Percentiles rank a stretch among this genome's conserved stretches.
These are phyloP conservation scores for Irpex lacteus DNA, from an alignment of 1,284 basidiomycete genomes.

Conservation along the genomic window DNA sequence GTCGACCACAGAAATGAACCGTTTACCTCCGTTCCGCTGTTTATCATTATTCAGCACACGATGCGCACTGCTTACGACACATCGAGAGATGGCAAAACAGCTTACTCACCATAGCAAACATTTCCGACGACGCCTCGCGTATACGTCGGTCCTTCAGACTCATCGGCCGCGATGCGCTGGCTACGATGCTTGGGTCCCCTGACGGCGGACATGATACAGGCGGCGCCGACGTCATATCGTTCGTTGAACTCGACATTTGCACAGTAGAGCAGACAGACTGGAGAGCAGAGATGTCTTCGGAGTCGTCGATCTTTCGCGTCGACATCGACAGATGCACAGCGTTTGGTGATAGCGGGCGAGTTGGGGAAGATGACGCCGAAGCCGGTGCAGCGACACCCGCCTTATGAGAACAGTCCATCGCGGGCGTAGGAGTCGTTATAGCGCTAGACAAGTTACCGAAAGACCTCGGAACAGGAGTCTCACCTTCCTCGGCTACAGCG, in stretches of 20 bases:
- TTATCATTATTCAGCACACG: not conserved
- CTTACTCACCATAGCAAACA: conserved; percentile 16
- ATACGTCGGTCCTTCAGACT: conserved; percentile 26
- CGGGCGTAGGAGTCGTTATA: not conserved
- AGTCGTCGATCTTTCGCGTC: not conserved
- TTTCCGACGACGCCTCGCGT: conserved; percentile 12
- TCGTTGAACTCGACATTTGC: not conserved
- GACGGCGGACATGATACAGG: not conserved
- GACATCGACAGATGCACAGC: not conserved
- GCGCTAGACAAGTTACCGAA: not conserved
- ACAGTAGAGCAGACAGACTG: not conserved
- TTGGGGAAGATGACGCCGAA: not conserved
- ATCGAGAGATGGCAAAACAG: not conserved
- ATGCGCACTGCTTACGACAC: not conserved
- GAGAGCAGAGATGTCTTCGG: not conserved
- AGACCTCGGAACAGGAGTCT: not conserved
- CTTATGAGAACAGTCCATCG: not conserved
- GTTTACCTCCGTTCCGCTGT: conserved; percentile 22
- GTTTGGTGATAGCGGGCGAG: not conserved
- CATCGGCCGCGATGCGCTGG: conserved; percentile 16
- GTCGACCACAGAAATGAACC: conserved; percentile 29
- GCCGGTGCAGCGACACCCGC: not conserved
- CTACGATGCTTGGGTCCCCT: not conserved
- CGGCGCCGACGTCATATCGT: not conserved
- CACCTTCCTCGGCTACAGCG: not conserved